Conservation (phyloP, 371 early-diverging fungal species). For the Mucor racemosus region DNA sequence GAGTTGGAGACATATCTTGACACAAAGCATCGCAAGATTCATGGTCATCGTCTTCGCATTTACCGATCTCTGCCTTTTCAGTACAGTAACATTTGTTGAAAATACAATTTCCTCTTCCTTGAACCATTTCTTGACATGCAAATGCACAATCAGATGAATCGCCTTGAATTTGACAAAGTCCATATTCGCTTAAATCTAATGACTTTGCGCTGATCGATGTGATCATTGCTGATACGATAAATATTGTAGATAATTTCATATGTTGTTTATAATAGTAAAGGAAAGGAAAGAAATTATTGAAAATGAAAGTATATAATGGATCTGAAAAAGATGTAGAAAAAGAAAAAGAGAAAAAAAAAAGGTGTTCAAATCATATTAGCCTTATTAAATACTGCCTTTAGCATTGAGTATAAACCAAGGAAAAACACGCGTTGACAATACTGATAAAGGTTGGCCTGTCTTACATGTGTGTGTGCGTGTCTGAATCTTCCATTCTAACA, state of each 20-base stretch:
- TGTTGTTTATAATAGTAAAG: background rate
- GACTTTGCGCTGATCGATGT: conserved; percentile 10
- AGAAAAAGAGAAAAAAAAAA: conserved; percentile 1
- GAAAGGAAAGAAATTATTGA: background rate
- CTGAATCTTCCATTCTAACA: background rate
- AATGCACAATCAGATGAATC: conserved; percentile 32
- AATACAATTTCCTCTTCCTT: conserved; percentile 41
- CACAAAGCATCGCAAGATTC: conserved; percentile 48
- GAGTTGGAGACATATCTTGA: conserved; percentile 38
- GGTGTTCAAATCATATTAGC: background rate
- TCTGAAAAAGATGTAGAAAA: background rate
- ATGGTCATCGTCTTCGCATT: conserved; percentile 45
- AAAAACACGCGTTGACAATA: conserved; percentile 19
- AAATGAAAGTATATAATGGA: conserved; percentile 2
- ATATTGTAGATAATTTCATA: conserved; percentile 10
- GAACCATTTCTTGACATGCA: conserved; percentile 29
- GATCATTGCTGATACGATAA: conserved; percentile 3
- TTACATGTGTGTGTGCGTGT: conserved; percentile 2
- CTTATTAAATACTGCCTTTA: background rate
- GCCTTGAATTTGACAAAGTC: conserved; percentile 23
- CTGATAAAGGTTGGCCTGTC: conserved; percentile 29
- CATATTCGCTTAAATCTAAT: conserved; percentile 24
- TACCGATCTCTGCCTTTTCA: conserved; percentile 36
- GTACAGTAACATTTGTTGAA: conserved; percentile 46
- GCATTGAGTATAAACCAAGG: conserved; percentile 6